A percentile compares a stretch with the other conserved stretches of the same genome.
Conservation (phyloP, 176 grass and related monocot genomes). For the Oryza meyeriana region DNA sequence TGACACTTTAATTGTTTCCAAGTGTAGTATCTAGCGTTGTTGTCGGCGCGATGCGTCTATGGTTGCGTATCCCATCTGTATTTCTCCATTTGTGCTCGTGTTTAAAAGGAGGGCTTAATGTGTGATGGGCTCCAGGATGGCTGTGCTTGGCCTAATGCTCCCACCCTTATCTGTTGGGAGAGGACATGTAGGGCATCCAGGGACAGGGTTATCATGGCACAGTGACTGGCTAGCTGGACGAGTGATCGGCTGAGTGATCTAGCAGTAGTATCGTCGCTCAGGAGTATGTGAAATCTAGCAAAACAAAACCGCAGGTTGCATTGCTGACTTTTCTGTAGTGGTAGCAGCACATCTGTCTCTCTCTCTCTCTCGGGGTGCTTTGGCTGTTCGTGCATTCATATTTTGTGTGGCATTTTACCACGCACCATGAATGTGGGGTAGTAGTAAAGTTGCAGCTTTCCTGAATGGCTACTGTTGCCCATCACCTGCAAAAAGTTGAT, state of each 20-base stretch:
- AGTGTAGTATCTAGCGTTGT: not conserved
- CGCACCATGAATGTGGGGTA: conserved; percentile 28
- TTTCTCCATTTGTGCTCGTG: not conserved
- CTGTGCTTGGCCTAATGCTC: conserved; percentile 37
- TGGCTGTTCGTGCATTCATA: no score
- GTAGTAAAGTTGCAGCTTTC: conserved; percentile 11
- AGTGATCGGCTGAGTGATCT: not conserved
- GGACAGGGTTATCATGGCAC: conserved; percentile 47
- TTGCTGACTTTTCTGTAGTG: not conserved
- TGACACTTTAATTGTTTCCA: not conserved
- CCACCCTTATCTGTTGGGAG: conserved; percentile 34
- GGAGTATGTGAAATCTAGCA: conserved; percentile 7
- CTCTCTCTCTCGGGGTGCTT: not conserved
- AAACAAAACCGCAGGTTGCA: not conserved
- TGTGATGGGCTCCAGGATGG: conserved; percentile 15
- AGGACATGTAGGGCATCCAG: conserved; percentile 45
- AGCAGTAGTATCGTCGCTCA: not conserved
- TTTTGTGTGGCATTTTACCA: conserved; percentile 28
- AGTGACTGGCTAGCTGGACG: conserved; percentile 32
- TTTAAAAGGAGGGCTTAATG: conserved; percentile 30
- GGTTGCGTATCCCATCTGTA: not conserved
- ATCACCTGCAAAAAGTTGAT: conserved; percentile 21
- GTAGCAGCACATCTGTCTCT: not conserved
- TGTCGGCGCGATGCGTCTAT: not conserved
- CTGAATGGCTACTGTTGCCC: conserved; percentile 25